Base-by-base conservation (phyloP, 108 stramenopile genomes). In the Parmales sp. region DNA sequence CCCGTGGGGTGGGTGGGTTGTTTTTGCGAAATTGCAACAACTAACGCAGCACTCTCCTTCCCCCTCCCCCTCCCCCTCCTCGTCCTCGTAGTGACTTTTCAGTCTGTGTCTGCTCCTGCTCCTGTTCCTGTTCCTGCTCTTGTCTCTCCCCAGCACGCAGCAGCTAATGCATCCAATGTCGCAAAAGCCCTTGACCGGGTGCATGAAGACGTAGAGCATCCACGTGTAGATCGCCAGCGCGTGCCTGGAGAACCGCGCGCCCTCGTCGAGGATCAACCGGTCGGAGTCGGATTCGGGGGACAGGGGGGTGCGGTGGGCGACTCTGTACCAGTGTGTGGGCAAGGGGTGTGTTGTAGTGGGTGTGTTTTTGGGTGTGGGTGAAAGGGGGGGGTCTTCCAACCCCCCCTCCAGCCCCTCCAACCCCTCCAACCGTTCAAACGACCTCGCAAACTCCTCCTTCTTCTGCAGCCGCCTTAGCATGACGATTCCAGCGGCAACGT, bases 181-280 rank as follows among this genome's bases (percentile, higher is more conserved):
- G 23, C 86, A 76, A 9, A 83, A 50, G 7, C 90, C 90, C 8
- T 84, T 82, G 20, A 88, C 54, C n/a, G 90, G 90, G 66, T 84
- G 80, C 64, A 82, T 79, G 76, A 88, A 94, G 16, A 84, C 75
- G 66, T 90, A 94, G 6, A 94, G 70, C 60, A 87, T 78, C 89
- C 90, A 92, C 28, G 90, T 91, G 74, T 94, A 94, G 11, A 90
- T 89, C 38, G 89, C 82, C 20, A 94, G 70, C 37, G 88, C 87
- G 68, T 89, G 85, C 34, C 80, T 74, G 2, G 88, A 78, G 79
- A 89, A 90, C 26, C 82, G 81, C 20, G 90, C 86, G n/a, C 88
- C 93, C 78, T 94, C 93, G 54, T 85, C 78, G 11, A 94, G 48
- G 6, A 74, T 63, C 6, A 67, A 39, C 22, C 66, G 51, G 74